A percentile compares a stretch with the other conserved stretches of the same genome.
Conservation (phyloP, 202 grass and related monocot species). For the Setaria italica region DNA sequence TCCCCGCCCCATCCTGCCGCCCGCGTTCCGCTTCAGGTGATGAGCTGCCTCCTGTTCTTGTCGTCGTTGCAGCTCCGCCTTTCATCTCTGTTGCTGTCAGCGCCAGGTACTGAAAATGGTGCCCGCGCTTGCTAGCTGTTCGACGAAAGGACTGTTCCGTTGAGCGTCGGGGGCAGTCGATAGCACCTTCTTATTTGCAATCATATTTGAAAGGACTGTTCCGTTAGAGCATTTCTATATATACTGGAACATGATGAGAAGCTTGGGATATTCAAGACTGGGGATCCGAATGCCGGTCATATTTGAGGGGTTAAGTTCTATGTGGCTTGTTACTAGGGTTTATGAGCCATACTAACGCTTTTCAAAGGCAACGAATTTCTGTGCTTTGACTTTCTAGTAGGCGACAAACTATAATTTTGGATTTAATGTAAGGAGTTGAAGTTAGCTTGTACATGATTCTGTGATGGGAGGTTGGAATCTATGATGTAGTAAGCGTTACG, state of each 20-base stretch:
- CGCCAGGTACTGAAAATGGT: not conserved
- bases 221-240: not conserved
- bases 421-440: not conserved
- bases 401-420: not conserved
- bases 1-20: constrained; percentile 6
- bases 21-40: constrained; percentile 40
- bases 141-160: constrained; percentile 16
- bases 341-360: not conserved
- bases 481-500: not conserved
- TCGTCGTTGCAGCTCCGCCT: too few species aligned
- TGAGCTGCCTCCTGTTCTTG: not conserved
- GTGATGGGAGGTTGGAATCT: not conserved
- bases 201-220: too few species aligned
- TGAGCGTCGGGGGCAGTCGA: not conserved
- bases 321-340: not conserved
- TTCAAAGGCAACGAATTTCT: not conserved
- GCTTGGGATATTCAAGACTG: not conserved
- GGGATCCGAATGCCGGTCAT: not conserved
- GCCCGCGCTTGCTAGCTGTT: constrained; percentile 30
- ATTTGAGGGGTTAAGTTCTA: not conserved
- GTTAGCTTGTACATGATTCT: not conserved
- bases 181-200: not conserved
- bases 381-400: not conserved
- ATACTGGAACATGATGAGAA: not conserved
- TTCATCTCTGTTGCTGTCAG: not conserved